phyloP scores from a whole-genome alignment of 768 basidiomycete genomes.

The Psilocybe azurescens region DNA sequence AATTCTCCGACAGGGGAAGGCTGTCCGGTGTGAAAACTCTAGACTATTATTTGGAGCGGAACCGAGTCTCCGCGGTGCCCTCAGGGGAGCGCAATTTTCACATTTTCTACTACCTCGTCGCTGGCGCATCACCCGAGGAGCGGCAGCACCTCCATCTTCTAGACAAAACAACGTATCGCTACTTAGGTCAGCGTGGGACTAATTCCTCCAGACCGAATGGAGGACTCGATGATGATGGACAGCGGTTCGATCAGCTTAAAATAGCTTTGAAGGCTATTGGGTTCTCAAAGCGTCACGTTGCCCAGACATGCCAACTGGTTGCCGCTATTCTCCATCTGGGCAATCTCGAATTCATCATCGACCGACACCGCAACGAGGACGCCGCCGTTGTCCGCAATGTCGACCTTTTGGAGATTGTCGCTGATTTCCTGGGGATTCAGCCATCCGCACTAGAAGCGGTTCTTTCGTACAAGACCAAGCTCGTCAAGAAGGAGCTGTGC shows the following conservation, averaged over 20 bases:
- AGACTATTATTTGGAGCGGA: slow-evolving; percentile 94
- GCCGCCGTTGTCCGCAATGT: slow-evolving; percentile 90
- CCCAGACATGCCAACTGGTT: slow-evolving; percentile 92
- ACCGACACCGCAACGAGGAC: slow-evolving; percentile 85
- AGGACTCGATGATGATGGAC: slow-evolving; percentile 79
- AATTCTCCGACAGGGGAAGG: slow-evolving; percentile 92
- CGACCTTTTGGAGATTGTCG: slow-evolving; percentile 81
- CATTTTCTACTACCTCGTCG: slow-evolving; percentile 96
- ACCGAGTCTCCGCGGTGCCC: slow-evolving; percentile 85
- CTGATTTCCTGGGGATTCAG: slow-evolving; percentile 90
- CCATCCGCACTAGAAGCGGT: slow-evolving; percentile 74
- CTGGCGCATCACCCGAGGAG: slow-evolving; percentile 90
- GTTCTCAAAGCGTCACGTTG: slow-evolving; percentile 92
- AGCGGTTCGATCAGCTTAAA: slow-evolving; percentile 93
- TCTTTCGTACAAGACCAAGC: slow-evolving; percentile 89
- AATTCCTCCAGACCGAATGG: slow-evolving; percentile 44
- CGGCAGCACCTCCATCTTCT: slow-evolving; percentile 84
- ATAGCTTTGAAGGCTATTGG: slow-evolving; percentile 92
- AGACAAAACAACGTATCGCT: slow-evolving; percentile 84
- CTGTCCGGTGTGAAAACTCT: slow-evolving; percentile 92
- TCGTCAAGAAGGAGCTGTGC: slow-evolving; percentile 96
- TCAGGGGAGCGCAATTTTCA: slow-evolving; percentile 97
- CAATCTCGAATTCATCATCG: slow-evolving; percentile 90
- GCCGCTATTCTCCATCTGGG: slow-evolving; percentile 97
- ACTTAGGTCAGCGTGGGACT: slow-evolving; percentile 75